Conservation (phyloP, 2,329 filamentous ascomycete genomes). For the Fusarium pseudonygamai region DNA sequence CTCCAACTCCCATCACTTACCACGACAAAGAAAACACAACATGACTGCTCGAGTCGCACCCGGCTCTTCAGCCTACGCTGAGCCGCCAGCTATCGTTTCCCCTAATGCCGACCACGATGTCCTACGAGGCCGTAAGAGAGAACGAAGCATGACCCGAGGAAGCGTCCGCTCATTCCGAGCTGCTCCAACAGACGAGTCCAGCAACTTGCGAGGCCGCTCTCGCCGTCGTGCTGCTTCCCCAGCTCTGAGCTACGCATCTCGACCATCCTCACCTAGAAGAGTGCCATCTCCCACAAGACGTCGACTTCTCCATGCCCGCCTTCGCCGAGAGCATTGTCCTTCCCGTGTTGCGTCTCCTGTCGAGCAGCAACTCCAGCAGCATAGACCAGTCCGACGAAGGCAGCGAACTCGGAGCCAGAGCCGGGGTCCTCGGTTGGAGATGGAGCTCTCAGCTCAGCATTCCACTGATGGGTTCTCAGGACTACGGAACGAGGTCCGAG, state of each 20-base stretch:
- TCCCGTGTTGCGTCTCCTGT: conserved; percentile 51
- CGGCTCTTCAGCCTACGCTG: conserved; percentile 34
- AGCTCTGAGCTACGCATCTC: conserved; percentile 43
- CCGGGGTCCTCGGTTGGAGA: conserved; percentile 47
- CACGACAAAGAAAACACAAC: conserved; percentile 21
- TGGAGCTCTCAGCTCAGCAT: conserved; percentile 41
- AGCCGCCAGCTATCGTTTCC: conserved; percentile 36
- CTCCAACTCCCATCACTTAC: not conserved
- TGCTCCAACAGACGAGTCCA: conserved; percentile 51
- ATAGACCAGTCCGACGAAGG: conserved; percentile 46
- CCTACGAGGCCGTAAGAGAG: conserved; percentile 52
- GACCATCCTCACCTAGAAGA: conserved; percentile 47
- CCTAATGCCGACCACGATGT: conserved; percentile 43
- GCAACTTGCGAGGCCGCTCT: conserved; percentile 55
- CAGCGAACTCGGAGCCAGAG: conserved; percentile 53
- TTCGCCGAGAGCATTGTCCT: conserved; percentile 57
- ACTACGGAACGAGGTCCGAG: conserved; percentile 49
- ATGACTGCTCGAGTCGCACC: conserved; percentile 40
- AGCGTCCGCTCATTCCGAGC: conserved; percentile 45
- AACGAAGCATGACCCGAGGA: conserved; percentile 50
- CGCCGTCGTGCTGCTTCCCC: conserved; percentile 53
- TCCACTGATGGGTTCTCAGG: conserved; percentile 45
- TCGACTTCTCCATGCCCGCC: conserved; percentile 53
- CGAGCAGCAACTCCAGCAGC: conserved; percentile 44
- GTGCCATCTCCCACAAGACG: conserved; percentile 54